phyloP scores from a whole-genome alignment of 1,284 basidiomycete genomes.

The Xerocomus minutiporus region DNA sequence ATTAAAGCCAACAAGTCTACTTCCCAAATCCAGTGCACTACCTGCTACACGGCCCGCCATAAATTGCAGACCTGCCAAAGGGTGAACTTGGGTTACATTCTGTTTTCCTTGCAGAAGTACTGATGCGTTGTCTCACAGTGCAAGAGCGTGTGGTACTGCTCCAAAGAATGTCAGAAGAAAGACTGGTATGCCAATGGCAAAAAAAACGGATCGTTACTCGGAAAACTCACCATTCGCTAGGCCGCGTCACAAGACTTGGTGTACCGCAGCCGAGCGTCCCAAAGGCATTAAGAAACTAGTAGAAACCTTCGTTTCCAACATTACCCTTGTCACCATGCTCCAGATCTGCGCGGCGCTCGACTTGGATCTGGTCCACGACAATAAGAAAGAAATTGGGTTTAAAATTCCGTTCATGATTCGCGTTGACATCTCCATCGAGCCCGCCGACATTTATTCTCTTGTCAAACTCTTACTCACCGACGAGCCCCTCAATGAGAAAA shows the following conservation, averaged over 20 bases:
- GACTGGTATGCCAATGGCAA: slow-evolving; percentile 11
- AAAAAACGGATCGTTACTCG: too few relatives aligned
- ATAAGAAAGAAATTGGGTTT: slow-evolving; percentile 13
- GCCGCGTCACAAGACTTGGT: slow-evolving; percentile 22
- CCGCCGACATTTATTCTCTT: slow-evolving; percentile 13
- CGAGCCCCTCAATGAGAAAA: slow-evolving; percentile 3
- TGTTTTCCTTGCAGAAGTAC: too few relatives aligned
- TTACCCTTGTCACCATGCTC: slow-evolving; percentile 13
- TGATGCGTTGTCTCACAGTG: slow-evolving; percentile 12
- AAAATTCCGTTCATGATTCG: slow-evolving; percentile 22
- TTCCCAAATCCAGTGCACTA: slow-evolving; percentile 13
- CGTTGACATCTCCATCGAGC: slow-evolving; percentile 24
- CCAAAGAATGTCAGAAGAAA: slow-evolving; percentile 21
- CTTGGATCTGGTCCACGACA: slow-evolving; percentile 14
- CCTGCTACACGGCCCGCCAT: slow-evolving; percentile 10
- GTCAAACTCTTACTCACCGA: slow-evolving; percentile 15
- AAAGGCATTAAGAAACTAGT: slow-evolving; percentile 22
- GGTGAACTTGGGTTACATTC: not conserved
- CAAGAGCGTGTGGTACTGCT: slow-evolving; percentile 29
- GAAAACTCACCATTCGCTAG: slow-evolving; percentile 6
- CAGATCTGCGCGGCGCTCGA: slow-evolving; percentile 20
- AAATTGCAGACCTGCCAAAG: slow-evolving; percentile 16
- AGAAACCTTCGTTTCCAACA: slow-evolving; percentile 18
- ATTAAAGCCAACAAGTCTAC: slow-evolving; percentile 11
- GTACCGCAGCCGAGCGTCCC: slow-evolving; percentile 18